Evolutionary conservation across 2,329 filamentous ascomycete species (phyloP).

Genomic region (Aspergillus novofumigatus): DNA sequence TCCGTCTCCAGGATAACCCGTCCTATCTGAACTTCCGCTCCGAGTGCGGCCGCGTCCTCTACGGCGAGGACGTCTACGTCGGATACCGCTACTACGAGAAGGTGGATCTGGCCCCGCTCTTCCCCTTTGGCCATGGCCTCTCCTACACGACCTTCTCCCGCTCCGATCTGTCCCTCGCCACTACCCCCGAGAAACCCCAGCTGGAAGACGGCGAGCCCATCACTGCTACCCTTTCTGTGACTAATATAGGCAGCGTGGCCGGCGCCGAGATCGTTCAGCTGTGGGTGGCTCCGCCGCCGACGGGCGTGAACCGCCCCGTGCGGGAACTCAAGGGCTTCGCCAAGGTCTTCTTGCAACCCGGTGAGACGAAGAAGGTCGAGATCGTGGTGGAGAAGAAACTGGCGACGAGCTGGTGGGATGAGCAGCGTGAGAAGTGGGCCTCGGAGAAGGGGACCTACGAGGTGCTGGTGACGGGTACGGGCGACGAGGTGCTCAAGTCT

Average conservation of each 20-base stretch:
- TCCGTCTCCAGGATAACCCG: conserved; percentile 64
- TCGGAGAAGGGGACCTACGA: conserved; percentile 63
- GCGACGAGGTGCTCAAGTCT: conserved; percentile 47
- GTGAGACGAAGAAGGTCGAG: conserved; percentile 55
- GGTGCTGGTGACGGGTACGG: conserved; percentile 58
- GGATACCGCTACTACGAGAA: conserved; percentile 79
- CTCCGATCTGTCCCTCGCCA: conserved; percentile 42
- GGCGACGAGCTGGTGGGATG: conserved; percentile 66
- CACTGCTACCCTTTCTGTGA: conserved; percentile 44
- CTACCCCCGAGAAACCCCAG: conserved; percentile 21
- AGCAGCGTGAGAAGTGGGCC: conserved; percentile 62
- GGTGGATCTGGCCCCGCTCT: conserved; percentile 60
- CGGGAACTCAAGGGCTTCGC: conserved; percentile 64
- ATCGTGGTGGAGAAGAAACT: conserved; percentile 60
- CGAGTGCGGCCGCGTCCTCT: conserved; percentile 67
- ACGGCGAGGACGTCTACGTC: conserved; percentile 76
- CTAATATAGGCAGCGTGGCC: conserved; percentile 51
- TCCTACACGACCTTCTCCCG: conserved; percentile 69
- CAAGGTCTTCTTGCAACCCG: conserved; percentile 60
- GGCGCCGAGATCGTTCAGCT: conserved; percentile 55
- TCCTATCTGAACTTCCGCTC: conserved; percentile 70
- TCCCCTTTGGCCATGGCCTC: conserved; percentile 75
- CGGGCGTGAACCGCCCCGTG: conserved; percentile 51
- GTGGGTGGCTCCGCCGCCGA: conserved; percentile 46
- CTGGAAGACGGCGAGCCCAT: conserved; percentile 47